Base-by-base conservation (phyloP, 2,329 filamentous ascomycete species). In the Colletotrichum sp. region DNA sequence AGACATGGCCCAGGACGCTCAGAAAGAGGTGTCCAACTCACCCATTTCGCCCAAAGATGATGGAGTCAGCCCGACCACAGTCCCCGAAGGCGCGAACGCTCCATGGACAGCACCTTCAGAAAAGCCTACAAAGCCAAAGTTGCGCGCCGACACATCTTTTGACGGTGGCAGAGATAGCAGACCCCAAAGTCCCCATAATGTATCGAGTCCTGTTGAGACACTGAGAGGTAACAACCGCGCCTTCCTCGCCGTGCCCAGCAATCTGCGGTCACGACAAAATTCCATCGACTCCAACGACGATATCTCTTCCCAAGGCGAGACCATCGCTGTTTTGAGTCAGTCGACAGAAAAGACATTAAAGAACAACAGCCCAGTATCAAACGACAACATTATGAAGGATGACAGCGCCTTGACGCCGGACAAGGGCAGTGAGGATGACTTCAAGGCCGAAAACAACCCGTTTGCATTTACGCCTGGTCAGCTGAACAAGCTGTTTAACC, bases 391-490 rank as follows among this genome's bases (percentile, higher is more conserved):
- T 49, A 90, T 93, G 80, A 91, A 89, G 72, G 92, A 95, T 74
- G 86, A 91, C 60, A 90, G 93, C 77, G 95, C 95, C 0, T 86
- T 98, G 77, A 92, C 89, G 66, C 94, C 95, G 0, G 95, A 98
- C 81, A 89, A 92, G 49, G 94, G 95, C 8, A 94, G 93, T 69
- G 94, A 96, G 82, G 88, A 86, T 21, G 95, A 96, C 77, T 98
- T 98, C 80, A 80, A 91, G 16, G 92, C 96, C 13, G 89, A 93
- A 8, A 89, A 95, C 82, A 98, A 97, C 82, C 93, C 94, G 1
- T 98, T 98, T 81, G 96, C 95, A 18, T 98, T 95, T 82, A 92
- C 93, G 3, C 94, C 94, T 4, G 96, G 96, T 16, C 93, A 98
- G 81, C 88, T 98, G 78, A 93, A 93, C 80, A 98, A 98, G 84